Percentiles rank a stretch among this genome's conserved stretches.
phyloP scores from a whole-genome alignment of 164 flowering plant genomes.

The Platanus orientalis region DNA sequence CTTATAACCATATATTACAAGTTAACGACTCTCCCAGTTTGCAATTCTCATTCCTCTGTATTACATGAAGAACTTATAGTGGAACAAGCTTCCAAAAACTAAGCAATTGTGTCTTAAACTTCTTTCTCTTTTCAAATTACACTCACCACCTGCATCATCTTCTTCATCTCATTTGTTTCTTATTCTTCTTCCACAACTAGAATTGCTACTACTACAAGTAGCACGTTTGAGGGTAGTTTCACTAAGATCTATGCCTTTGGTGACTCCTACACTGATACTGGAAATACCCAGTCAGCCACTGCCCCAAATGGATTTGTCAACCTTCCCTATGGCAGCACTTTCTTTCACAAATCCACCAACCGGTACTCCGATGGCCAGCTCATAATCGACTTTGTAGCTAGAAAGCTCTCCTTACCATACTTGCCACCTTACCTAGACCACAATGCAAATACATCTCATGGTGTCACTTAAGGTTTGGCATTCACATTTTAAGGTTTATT shows the following conservation, averaged over 20 bases:
- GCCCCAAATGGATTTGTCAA: constrained; percentile 29
- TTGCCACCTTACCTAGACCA: constrained; percentile 58
- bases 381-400: constrained; percentile 54
- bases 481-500: too few species aligned
- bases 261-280: constrained; percentile 73
- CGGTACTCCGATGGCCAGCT: constrained; percentile 58
- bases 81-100: too few species aligned
- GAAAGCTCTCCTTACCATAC: constrained; percentile 39
- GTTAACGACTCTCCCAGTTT: too few species aligned
- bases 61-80: too few species aligned
- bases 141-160: background rate
- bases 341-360: constrained; percentile 35
- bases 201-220: constrained; percentile 1
- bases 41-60: too few species aligned
- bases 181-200: constrained; percentile 1
- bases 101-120: too few species aligned
- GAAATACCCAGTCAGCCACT: constrained; percentile 38
- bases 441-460: too few species aligned
- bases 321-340: constrained; percentile 37
- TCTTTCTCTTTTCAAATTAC: too few species aligned
- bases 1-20: too few species aligned
- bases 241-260: too few species aligned
- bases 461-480: too few species aligned
- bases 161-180: constrained; percentile 5
- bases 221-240: constrained; percentile 32